phyloP scores from a whole-genome alignment of 2,329 filamentous ascomycete genomes.

The Cephalotrichum gorgonifer region DNA sequence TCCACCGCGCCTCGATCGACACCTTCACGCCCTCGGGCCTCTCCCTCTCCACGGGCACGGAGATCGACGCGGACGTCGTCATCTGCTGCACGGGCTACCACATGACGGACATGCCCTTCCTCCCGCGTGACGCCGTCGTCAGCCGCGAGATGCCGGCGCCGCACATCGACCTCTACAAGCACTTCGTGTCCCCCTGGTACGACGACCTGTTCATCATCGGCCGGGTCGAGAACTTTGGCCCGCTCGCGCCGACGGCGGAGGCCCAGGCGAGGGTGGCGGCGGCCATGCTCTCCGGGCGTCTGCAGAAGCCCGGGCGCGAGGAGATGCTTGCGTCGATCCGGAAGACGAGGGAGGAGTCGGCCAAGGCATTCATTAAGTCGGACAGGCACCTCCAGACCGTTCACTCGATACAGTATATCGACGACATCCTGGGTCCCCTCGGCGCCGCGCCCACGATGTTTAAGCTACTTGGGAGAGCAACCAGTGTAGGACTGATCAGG shows the following conservation, averaged over 20 bases:
- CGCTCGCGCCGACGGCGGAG: conserved; percentile 20
- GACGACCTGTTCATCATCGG: conserved; percentile 22
- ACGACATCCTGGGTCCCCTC: conserved; percentile 20
- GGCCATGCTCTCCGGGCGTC: conserved; percentile 15
- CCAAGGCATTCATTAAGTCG: conserved; percentile 17
- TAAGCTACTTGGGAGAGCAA: conserved; percentile 15
- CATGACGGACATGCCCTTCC: conserved; percentile 14
- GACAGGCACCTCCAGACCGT: conserved; percentile 18
- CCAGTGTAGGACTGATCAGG: conserved; percentile 15
- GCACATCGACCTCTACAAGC: conserved; percentile 20
- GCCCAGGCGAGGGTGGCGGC: conserved; percentile 22
- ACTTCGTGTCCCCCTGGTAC: conserved; percentile 18
- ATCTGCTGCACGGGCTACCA: conserved; percentile 32
- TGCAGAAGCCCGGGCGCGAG: conserved; percentile 14
- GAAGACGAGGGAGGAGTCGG: conserved; percentile 15
- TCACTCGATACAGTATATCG: conserved; percentile 19
- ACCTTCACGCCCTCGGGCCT: conserved; percentile 17
- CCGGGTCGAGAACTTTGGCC: conserved; percentile 19
- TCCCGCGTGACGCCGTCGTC: conserved; percentile 15
- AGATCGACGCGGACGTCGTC: conserved; percentile 27
- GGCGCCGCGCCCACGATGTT: conserved; percentile 19
- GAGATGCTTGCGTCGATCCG: conserved; percentile 17
- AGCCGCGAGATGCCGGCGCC: conserved; percentile 11
- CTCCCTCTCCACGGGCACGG: conserved; percentile 19
- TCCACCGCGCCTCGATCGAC: conserved; percentile 20